phyloP scores from a whole-genome alignment of 768 basidiomycete genomes.

The Pulveroboletus sp. region DNA sequence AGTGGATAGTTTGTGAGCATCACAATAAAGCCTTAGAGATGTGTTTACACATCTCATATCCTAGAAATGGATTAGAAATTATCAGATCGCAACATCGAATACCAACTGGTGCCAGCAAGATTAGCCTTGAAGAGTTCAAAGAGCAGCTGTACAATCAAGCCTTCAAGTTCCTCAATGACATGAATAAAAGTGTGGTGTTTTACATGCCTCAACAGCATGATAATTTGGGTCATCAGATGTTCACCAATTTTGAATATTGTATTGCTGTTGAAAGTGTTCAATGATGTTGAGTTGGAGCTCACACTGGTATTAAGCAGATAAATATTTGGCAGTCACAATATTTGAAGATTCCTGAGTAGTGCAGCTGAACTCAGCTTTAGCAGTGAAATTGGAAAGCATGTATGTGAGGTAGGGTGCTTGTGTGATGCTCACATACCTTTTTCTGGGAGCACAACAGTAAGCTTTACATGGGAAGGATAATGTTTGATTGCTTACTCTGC shows the following conservation, averaged over 20 bases:
- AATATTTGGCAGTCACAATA: not conserved
- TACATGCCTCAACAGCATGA: not conserved
- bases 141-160: not conserved
- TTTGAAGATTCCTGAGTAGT: not conserved
- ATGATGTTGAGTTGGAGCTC: not conserved
- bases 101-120: not conserved
- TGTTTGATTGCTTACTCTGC: not conserved
- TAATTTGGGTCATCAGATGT: not conserved
- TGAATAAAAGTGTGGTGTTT: not conserved
- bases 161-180: not conserved
- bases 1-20: not conserved
- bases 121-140: not conserved
- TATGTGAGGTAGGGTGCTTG: not conserved
- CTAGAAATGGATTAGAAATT: not conserved
- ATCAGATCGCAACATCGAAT: not conserved
- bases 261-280: not conserved
- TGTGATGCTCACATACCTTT: not conserved
- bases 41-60: constrained; percentile 1
- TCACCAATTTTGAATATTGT: not conserved
- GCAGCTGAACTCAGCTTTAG: not conserved
- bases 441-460: not conserved
- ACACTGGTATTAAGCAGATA: not conserved
- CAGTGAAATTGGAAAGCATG: not conserved
- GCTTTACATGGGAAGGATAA: too few species aligned
- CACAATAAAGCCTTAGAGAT: not conserved